A percentile compares a stretch with the other conserved stretches of the same genome.
Conservation (phyloP, 225 moss, liverwort and hornwort species). For the Pseudoscleropodium purum region DNA sequence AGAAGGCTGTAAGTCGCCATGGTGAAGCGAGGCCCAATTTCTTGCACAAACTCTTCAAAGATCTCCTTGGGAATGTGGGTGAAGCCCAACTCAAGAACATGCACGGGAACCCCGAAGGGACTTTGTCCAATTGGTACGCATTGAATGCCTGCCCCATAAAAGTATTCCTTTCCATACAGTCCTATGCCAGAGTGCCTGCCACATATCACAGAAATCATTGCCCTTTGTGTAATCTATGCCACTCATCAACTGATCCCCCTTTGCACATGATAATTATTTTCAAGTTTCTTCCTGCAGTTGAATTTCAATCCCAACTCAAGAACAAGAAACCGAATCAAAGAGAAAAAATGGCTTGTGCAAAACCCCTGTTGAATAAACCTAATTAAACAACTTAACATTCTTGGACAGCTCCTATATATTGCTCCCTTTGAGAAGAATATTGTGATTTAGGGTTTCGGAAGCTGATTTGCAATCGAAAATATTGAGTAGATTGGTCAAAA, state of each 20-base stretch:
- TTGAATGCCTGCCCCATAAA: conserved; percentile 60
- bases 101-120: conserved; percentile 44
- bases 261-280: not conserved
- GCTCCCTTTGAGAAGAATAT: not conserved
- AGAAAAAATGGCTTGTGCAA: not conserved
- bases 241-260: not conserved
- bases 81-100: conserved; percentile 46
- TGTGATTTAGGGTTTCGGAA: not conserved
- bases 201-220: not conserved
- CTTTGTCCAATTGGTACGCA: conserved; percentile 36
- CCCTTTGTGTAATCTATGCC: not conserved
- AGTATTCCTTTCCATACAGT: conserved; percentile 56
- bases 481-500: not conserved
- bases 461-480: not conserved
- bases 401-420: not conserved
- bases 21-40: conserved; percentile 51
- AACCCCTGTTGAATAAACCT: not conserved
- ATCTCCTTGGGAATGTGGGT: conserved; percentile 58
- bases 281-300: not conserved
- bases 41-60: conserved; percentile 50
- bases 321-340: not conserved
- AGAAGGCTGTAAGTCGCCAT: conserved; percentile 54
- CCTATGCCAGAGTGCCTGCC: conserved; percentile 59
- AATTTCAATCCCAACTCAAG: not conserved
- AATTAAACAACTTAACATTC: not conserved